These are phyloP conservation scores for Calocybe gambosa DNA, from an alignment of 1,284 basidiomycete genomes.

Conservation along the genomic window DNA sequence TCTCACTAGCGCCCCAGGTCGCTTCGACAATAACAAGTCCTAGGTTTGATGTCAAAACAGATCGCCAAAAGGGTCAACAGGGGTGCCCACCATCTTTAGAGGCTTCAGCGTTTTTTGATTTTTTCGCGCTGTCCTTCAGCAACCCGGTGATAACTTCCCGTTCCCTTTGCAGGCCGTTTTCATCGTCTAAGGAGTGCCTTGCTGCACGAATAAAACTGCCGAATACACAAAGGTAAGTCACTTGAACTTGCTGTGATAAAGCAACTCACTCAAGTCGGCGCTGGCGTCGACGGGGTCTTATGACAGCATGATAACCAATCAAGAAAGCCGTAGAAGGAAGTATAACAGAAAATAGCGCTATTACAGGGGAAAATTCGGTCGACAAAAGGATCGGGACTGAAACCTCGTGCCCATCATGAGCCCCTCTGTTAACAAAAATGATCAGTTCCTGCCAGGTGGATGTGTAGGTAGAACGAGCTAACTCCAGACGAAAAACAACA, in stretches of 20 bases:
- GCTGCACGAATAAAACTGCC: slow-evolving; percentile 31
- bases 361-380: slow-evolving; percentile 20
- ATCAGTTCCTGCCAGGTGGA: neutral
- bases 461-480: slow-evolving; percentile 15
- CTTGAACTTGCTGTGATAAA: neutral
- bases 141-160: slow-evolving; percentile 26
- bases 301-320: slow-evolving; percentile 48
- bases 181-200: slow-evolving; percentile 29
- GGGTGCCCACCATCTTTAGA: slow-evolving; percentile 29
- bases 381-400: slow-evolving; percentile 32
- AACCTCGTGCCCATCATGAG: slow-evolving; percentile 24
- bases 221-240: neutral
- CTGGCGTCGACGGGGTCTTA: slow-evolving; percentile 47
- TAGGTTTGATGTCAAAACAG: slow-evolving; percentile 20
- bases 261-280: slow-evolving; percentile 41
- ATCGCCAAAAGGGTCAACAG: neutral
- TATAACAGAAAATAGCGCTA: slow-evolving; percentile 39
- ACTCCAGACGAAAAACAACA: slow-evolving; percentile 32
- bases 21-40: slow-evolving; percentile 74
- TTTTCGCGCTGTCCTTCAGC: slow-evolving; percentile 32
- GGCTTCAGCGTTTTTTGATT: slow-evolving; percentile 29
- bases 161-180: slow-evolving; percentile 28
- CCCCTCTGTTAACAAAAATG: slow-evolving; percentile 18
- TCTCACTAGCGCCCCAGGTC: slow-evolving; percentile 55
- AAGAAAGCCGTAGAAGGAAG: slow-evolving; percentile 47